Evolutionary conservation across 176 grass and related monocot species (phyloP).

Genomic region (Cenchrus americanus): DNA sequence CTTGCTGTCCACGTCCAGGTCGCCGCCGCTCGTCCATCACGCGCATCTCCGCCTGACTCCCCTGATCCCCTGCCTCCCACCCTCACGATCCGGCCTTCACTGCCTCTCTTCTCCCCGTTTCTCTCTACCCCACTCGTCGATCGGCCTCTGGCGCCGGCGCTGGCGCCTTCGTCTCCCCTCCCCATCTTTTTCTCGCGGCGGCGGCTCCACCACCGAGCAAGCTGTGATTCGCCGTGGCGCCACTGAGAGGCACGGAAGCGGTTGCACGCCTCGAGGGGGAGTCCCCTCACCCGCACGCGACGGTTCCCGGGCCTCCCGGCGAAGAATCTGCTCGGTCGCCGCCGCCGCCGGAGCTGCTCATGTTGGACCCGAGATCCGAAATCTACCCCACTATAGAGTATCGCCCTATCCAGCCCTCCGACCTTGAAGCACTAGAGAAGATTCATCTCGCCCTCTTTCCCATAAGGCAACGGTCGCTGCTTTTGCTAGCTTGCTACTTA

Average conservation of each 20-base stretch:
- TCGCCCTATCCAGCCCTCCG: constrained; percentile 87
- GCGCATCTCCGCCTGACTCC: neutral
- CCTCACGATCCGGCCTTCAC: neutral
- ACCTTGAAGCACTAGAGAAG: constrained; percentile 87
- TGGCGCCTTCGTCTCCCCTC: neutral
- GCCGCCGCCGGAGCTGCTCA: constrained; percentile 65
- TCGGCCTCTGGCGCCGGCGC: neutral
- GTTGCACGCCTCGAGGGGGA: neutral
- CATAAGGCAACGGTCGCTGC: constrained; percentile 63
- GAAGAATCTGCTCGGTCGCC: constrained; percentile 24
- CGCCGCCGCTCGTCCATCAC: constrained; percentile 34
- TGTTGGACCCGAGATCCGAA: constrained; percentile 85
- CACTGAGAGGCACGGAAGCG: constrained; percentile 11
- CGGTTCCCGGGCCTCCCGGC: neutral
- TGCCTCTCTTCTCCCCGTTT: neutral
- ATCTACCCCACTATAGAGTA: constrained; percentile 75
- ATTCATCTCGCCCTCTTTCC: constrained; percentile 92
- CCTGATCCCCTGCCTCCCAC: neutral
- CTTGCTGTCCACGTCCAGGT: constrained; percentile 28
- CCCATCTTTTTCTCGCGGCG: constrained; percentile 1
- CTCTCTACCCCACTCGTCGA: neutral
- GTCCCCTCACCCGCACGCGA: neutral
- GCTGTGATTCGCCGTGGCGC: constrained; percentile 36
- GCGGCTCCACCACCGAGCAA: constrained; percentile 17
- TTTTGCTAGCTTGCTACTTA: constrained; percentile 11